Evolutionary conservation across 768 basidiomycete genomes (phyloP), one percentile per base, ranked within the genome.

Genomic region (Dioszegia hungarica): DNA sequence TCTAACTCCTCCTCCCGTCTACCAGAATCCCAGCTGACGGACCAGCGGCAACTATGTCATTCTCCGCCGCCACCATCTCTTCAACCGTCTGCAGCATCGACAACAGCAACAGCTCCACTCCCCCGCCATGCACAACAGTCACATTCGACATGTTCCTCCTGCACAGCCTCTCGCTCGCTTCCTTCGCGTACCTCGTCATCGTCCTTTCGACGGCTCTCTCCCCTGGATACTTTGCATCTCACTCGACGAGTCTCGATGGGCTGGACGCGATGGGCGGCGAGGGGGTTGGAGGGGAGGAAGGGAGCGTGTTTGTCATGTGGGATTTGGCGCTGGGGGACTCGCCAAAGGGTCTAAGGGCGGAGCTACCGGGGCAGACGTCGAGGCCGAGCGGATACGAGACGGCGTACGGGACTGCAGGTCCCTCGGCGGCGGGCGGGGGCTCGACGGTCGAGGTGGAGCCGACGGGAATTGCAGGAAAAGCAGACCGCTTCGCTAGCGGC

Each of bases 1-100:
- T 59, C n/a, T n/a, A n/a, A n/a, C n/a, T n/a, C n/a, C n/a, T n/a
- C n/a, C n/a, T n/a, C n/a, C n/a, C n/a, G n/a, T n/a, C n/a, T n/a
- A n/a, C n/a, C n/a, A n/a, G n/a, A n/a, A n/a, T n/a, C n/a, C n/a
- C n/a, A n/a, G n/a, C n/a, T n/a, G n/a, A n/a, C n/a, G n/a, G n/a
- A n/a, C n/a, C 40, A 72, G 70, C 70, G 19, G 65, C 68, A 4
- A 69, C 68, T 1, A 69, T 72, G 68, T 56, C 65, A 8, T 72
- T 69, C 58, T 67, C 67, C 12, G 60, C 66, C 2, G 69, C 65
- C 47, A 67, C 63, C 1, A 41, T 72, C 8, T 43, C 51, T 11
- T 31, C 46, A 27, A 63, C 66, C 3, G 48, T 68, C 25, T 72
- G 70, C 36, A 33, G 11, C 4, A 1, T n/a, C n/a, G n/a, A n/a